A percentile compares a stretch with the other conserved stretches of the same genome.
These are phyloP conservation scores for Beauveria medogensis DNA, from an alignment of 2,329 filamentous ascomycete genomes.

Conservation along the genomic window DNA sequence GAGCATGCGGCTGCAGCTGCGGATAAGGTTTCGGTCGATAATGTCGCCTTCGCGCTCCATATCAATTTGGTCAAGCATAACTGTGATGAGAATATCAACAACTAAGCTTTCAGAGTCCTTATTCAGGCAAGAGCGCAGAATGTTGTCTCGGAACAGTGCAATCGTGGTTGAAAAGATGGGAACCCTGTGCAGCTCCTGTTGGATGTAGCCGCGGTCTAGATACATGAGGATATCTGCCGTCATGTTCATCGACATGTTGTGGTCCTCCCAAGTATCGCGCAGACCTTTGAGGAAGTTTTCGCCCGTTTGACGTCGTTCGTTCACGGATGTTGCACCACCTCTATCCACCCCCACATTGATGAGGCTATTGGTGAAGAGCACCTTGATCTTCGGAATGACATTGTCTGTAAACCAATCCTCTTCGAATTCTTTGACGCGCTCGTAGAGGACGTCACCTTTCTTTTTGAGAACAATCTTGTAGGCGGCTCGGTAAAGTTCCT, in stretches of 20 bases:
- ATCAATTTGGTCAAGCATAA: conserved; percentile 82
- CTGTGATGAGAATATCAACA: conserved; percentile 67
- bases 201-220: conserved; percentile 78
- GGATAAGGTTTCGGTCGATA: conserved; percentile 75
- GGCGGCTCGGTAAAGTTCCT: conserved; percentile 86
- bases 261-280: conserved; percentile 75
- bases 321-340: conserved; percentile 52
- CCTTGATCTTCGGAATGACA: conserved; percentile 63
- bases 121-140: conserved; percentile 56
- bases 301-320: conserved; percentile 71
- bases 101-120: conserved; percentile 43
- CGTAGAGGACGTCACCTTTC: conserved; percentile 74
- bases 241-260: conserved; percentile 93
- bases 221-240: conserved; percentile 96
- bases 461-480: conserved; percentile 92
- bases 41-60: conserved; percentile 88
- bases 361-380: conserved; percentile 63
- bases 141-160: conserved; percentile 78
- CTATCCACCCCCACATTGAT: conserved; percentile 51
- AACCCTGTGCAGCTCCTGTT: conserved; percentile 56
- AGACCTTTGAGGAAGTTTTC: conserved; percentile 75
- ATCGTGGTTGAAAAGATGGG: conserved; percentile 82
- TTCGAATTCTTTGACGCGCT: conserved; percentile 73
- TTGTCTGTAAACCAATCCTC: conserved; percentile 68
- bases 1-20: conserved; percentile 81